Conservation (phyloP, 1,284 basidiomycete genomes). For the Apiotrichum brassicae region DNA sequence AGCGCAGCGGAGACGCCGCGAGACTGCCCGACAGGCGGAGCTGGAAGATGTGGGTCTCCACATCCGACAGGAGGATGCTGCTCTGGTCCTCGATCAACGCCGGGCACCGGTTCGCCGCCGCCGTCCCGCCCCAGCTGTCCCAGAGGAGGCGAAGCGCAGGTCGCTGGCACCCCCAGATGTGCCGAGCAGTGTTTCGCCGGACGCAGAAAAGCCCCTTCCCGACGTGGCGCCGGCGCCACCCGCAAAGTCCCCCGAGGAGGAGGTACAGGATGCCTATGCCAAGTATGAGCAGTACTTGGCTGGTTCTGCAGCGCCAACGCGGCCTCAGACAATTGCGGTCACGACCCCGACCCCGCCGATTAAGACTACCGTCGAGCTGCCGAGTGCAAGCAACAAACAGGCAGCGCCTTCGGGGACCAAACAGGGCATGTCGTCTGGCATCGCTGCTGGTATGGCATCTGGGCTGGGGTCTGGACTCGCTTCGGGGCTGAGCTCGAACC, state of each 20-base stretch:
- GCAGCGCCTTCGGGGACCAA: background rate
- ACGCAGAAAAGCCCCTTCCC: too few relatives aligned
- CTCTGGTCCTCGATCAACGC: conserved; percentile 15
- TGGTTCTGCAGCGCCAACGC: conserved; percentile 33
- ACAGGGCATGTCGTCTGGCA: too few relatives aligned
- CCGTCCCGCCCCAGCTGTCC: conserved; percentile 6
- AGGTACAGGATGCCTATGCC: conserved; percentile 81
- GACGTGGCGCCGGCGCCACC: background rate
- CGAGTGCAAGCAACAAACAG: background rate
- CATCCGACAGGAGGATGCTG: conserved; percentile 48
- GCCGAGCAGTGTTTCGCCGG: too few relatives aligned
- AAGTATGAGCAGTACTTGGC: conserved; percentile 71
- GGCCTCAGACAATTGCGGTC: background rate
- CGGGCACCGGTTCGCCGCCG: background rate
- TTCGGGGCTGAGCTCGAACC: too few relatives aligned
- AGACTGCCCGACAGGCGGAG: conserved; percentile 56
- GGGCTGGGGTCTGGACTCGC: too few relatives aligned
- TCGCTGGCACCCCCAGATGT: background rate
- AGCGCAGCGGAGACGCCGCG: conserved; percentile 42
- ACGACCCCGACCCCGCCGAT: background rate
- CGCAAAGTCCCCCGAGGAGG: conserved; percentile 5
- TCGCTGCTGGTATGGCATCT: too few relatives aligned
- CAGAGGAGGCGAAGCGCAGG: too few relatives aligned
- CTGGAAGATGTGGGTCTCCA: conserved; percentile 75
- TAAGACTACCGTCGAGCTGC: background rate